phyloP scores from a whole-genome alignment of 768 basidiomycete genomes.

The Coprinellus micaceus region DNA sequence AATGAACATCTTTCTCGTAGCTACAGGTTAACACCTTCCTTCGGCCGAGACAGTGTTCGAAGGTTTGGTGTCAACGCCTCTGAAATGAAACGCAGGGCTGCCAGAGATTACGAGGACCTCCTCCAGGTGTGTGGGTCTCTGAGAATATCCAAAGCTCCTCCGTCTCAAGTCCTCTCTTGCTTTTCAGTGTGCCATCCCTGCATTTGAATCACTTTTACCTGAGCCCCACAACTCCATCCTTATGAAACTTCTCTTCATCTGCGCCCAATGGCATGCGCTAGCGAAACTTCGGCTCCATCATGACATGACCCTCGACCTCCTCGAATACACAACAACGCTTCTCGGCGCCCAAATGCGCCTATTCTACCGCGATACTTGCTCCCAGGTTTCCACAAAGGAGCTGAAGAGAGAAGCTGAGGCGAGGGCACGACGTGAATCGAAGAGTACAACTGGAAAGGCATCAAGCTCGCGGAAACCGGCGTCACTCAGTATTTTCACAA shows the following conservation, averaged over 20 bases:
- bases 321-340: background rate
- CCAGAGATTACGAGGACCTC: slow-evolving; percentile 31
- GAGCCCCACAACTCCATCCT: background rate
- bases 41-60: slow-evolving; percentile 20
- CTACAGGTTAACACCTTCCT: slow-evolving; percentile 13
- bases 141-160: background rate
- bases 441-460: background rate
- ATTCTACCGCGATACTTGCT: background rate
- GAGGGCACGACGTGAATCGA: background rate
- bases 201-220: slow-evolving; percentile 8
- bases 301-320: slow-evolving; percentile 1
- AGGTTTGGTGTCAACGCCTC: slow-evolving; percentile 24
- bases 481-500: background rate
- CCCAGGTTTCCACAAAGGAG: background rate
- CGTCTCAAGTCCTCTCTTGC: background rate
- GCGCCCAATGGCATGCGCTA: slow-evolving; percentile 7
- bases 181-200: slow-evolving; percentile 9
- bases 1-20: background rate
- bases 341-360: background rate
- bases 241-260: slow-evolving; percentile 4
- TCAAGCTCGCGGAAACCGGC: background rate
- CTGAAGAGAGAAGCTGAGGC: slow-evolving; percentile 2
- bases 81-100: slow-evolving; percentile 24
- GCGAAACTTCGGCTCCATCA: slow-evolving; percentile 11
- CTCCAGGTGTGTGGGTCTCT: slow-evolving; percentile 23